Base-by-base conservation (phyloP, 371 early-diverging fungal species). In the Saksenaea vasiformis region DNA sequence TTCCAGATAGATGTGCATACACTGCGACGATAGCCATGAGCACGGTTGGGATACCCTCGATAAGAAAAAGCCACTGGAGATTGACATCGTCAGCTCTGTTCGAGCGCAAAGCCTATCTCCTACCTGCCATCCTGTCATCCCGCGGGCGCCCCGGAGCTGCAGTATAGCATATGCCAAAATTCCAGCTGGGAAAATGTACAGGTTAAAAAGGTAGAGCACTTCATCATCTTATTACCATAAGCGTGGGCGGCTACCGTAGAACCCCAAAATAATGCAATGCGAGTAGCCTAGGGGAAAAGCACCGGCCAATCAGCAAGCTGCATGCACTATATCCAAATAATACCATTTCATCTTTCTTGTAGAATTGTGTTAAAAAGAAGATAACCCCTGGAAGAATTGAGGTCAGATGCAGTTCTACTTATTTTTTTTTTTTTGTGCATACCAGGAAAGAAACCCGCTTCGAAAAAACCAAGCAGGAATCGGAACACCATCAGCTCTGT, bases 21-120 rank as follows among this genome's bases (percentile, higher is more conserved):
- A 61, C 69, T 36, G 78, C 78, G 34, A 74, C 54, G 1, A 67
- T 26, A 3, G 75, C 78, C 15, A 81, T 67, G 15, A 76, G 0
- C 15, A 82, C 71, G 5, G 82, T 79, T 1, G 82, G 82, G n/a
- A 82, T 58, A n/a, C 82, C 82, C 64, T 82, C 82, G 22, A 82
- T 74, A 5, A 82, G 27, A 54, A 82, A 82, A 9, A 82, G 39
- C 82, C 82, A 81, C 67, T 73, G 38, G 17, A 44, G 11, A 8
- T 17, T 1, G 26, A 17, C 5, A 3, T 37, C n/a, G 15, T 54
- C 7, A 47, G 51, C 10, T 10, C 11, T 3, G 24, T 22, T 47
- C 10, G 22, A 47, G 11, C 4, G 7, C 34, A 31, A 14, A 31
- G 14, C 9, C 10, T 55, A 22, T 13, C 39, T 24, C 43, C 54